Conservation (phyloP, 2,329 filamentous ascomycete genomes). For the Xylaria sp. region DNA sequence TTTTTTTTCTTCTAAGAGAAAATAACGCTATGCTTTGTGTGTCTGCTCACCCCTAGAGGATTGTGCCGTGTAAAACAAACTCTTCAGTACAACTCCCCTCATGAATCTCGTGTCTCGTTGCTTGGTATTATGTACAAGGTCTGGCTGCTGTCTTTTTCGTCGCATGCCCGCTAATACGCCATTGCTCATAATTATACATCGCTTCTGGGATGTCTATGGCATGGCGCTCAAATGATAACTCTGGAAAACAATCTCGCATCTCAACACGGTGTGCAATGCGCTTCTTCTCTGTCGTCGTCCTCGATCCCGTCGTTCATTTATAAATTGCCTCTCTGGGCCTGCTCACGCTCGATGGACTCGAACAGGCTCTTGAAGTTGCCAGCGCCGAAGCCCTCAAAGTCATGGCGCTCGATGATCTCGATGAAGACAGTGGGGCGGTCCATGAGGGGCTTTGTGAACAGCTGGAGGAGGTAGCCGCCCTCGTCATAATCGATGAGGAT, state of each 20-base stretch:
- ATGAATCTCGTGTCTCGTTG: conserved; percentile 16
- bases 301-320: conserved; percentile 50
- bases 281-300: background rate
- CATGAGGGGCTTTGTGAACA: conserved; percentile 90
- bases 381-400: conserved; percentile 91
- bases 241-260: background rate
- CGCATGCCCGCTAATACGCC: background rate
- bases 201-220: background rate
- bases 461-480: conserved; percentile 81
- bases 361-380: conserved; percentile 97
- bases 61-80: background rate
- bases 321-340: conserved; percentile 86
- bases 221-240: background rate
- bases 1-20: background rate
- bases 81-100: background rate
- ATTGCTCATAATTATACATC: conserved; percentile 6
- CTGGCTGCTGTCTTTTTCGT: background rate
- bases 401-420: conserved; percentile 93
- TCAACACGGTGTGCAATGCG: background rate
- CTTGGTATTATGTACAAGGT: conserved; percentile 23
- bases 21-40: background rate
- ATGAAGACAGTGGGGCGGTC: conserved; percentile 95
- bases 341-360: conserved; percentile 94
- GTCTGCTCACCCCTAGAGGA: background rate
- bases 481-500: conserved; percentile 97